Base-by-base conservation (phyloP, 495 filamentous ascomycete genomes). In the Sporormia fimetaria region DNA sequence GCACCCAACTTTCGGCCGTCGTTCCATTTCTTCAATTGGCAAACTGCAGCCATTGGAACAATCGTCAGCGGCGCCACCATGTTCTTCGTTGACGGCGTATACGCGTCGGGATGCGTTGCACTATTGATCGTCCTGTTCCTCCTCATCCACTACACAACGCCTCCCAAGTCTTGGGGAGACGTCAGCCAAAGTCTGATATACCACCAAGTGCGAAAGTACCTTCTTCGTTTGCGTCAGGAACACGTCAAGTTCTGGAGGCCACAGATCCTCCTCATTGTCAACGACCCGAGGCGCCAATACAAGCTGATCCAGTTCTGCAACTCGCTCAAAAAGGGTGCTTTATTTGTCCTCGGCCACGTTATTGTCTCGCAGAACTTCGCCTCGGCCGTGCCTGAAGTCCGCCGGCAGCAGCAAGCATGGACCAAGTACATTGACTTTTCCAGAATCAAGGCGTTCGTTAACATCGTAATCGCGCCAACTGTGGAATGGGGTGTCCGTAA, bases 231-330 rank as follows among this genome's bases (percentile, higher is more conserved):
- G 7, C 78, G 76, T 26, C 83, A 85, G 43, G 84, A 92, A 44
- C 85, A 93, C 52, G 85, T 93, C 58, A 93, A 93, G 51, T 90
- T 87, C 56, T 92, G 84, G 84, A 70, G 84, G 27, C 84, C 84
- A 0, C 85, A 80, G 53, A 88, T 93, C 40, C 67, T 93, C 28
- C 67, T 93, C 0, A 76, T 93, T 32, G 76, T 92, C 44, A 90
- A 84, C 55, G 79, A 87, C 44, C 75, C 87, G 7, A 71, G 86
- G 6, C 69, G 69, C 12, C 80, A 86, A 47, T 81, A 79, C 26
- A 80, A 78, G 27, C 71, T 93, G 42, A 84, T 93, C 5, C 83
- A 88, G 30, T 93, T 93, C 49, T 92, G 85, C 62, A 93, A 92
- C 57, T 83, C 83, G 0, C 62, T 93, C 56, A 93, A 93, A 57